phyloP scores from a whole-genome alignment of 2,329 filamentous ascomycete species.

The Aspergillus eucalypticola region DNA sequence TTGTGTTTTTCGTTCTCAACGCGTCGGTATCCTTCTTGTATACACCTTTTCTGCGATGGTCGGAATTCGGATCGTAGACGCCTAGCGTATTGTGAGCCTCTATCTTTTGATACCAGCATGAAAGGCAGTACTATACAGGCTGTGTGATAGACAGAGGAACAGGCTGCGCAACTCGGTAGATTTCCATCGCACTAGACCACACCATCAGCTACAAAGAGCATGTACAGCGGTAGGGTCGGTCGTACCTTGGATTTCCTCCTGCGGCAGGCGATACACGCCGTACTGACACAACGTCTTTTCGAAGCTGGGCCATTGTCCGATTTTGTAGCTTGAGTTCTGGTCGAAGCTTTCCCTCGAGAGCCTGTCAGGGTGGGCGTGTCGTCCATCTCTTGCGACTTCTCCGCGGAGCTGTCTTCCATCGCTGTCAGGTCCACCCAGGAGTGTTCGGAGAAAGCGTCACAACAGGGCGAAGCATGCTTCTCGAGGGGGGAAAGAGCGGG shows the following conservation, averaged over 20 bases:
- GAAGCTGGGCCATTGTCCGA: conserved; percentile 33
- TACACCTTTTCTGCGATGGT: conserved; percentile 93
- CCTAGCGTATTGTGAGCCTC: conserved; percentile 57
- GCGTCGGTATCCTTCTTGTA: conserved; percentile 92
- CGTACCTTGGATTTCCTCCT: conserved; percentile 71
- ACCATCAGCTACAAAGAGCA: conserved; percentile 3
- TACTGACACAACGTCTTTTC: conserved; percentile 78
- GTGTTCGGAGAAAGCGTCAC: conserved; percentile 21
- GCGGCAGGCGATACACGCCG: conserved; percentile 79
- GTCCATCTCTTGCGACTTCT: conserved; percentile 17
- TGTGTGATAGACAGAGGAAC: conserved; percentile 78
- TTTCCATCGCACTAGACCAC: conserved; percentile 75
- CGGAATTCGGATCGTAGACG: conserved; percentile 92
- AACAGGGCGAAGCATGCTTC: conserved; percentile 25
- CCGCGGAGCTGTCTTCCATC: conserved; percentile 25
- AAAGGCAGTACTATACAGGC: conserved; percentile 34
- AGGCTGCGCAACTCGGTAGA: conserved; percentile 89
- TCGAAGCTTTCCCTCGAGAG: conserved; percentile 17
- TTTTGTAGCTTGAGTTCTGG: conserved; percentile 33
- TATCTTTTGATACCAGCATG: not conserved
- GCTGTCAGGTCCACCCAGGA: conserved; percentile 29
- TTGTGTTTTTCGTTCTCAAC: conserved; percentile 82
- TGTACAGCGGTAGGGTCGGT: conserved; percentile 1
- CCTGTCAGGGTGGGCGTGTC: conserved; percentile 16
- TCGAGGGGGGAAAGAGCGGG: conserved; percentile 12